Evolutionary conservation across 2,329 filamentous ascomycete genomes (phyloP).

Genomic region (Scedosporium apiospermum): DNA sequence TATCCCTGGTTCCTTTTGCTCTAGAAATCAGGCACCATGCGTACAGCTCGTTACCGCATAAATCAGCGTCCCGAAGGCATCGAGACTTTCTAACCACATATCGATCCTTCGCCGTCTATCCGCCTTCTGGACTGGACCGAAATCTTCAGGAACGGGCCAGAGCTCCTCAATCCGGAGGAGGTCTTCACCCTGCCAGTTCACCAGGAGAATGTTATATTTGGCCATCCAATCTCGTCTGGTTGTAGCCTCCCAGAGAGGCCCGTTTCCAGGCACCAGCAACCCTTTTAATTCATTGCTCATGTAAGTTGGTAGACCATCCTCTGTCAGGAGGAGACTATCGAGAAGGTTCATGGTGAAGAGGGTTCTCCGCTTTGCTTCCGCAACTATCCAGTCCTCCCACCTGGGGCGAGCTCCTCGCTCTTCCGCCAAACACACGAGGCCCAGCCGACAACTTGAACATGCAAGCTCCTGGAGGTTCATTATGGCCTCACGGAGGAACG

Average conservation of each 20-base stretch:
- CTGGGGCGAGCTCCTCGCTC: slow-evolving; percentile 24
- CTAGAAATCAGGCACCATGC: slow-evolving; percentile 22
- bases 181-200: slow-evolving; percentile 28
- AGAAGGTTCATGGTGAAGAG: slow-evolving; percentile 44
- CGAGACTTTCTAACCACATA: slow-evolving; percentile 37
- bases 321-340: slow-evolving; percentile 35
- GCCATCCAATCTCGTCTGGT: slow-evolving; percentile 29
- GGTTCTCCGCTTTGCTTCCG: slow-evolving; percentile 41
- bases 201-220: slow-evolving; percentile 30
- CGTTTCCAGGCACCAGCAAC: slow-evolving; percentile 30
- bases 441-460: slow-evolving; percentile 24
- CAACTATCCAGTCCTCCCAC: slow-evolving; percentile 45
- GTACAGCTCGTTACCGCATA: slow-evolving; percentile 38
- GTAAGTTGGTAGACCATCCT: slow-evolving; percentile 34
- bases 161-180: slow-evolving; percentile 38
- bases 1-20: not conserved
- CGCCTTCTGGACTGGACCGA: slow-evolving; percentile 19
- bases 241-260: slow-evolving; percentile 31
- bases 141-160: slow-evolving; percentile 29
- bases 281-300: slow-evolving; percentile 37
- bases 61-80: slow-evolving; percentile 45
- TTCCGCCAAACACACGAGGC: slow-evolving; percentile 35
- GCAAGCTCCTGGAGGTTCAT: slow-evolving; percentile 42
- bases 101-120: slow-evolving; percentile 29
- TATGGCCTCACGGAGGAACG: slow-evolving; percentile 31